A percentile compares a stretch with the other conserved stretches of the same genome.
These are phyloP conservation scores for Rosa chinensis DNA, from an alignment of 306 rosid genomes.

Conservation along the genomic window DNA sequence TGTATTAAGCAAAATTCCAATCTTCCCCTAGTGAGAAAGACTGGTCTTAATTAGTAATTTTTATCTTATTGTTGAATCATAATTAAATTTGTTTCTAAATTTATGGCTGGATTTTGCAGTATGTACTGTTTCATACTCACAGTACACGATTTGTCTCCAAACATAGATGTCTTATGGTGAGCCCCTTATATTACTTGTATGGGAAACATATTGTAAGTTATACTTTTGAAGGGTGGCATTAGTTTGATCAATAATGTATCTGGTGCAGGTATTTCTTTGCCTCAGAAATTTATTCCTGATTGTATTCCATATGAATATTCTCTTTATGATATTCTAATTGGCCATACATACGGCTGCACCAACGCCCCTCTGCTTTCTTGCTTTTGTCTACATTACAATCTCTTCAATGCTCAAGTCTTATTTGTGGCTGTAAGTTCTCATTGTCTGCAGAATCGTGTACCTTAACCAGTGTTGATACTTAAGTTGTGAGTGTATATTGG, in stretches of 20 bases:
- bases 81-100: slow-evolving; percentile 14
- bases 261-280: slow-evolving; percentile 91
- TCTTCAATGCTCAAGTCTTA: slow-evolving; percentile 85
- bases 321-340: slow-evolving; percentile 80
- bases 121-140: slow-evolving; percentile 94
- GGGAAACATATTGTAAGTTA: slow-evolving; percentile 4
- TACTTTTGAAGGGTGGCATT: slow-evolving; percentile 21
- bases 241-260: slow-evolving; percentile 26
- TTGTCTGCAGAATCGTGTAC: background rate
- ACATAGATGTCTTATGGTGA: slow-evolving; percentile 89
- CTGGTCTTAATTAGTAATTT: background rate
- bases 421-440: slow-evolving; percentile 47
- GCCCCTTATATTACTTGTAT: slow-evolving; percentile 25
- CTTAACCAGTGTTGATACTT: background rate
- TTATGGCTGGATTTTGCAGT: slow-evolving; percentile 55
- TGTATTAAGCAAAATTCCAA: background rate
- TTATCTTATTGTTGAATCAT: background rate
- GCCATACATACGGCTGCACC: slow-evolving; percentile 64
- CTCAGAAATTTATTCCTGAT: slow-evolving; percentile 78
- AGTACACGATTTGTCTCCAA: slow-evolving; percentile 87
- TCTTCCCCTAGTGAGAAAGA: background rate
- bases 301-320: slow-evolving; percentile 83
- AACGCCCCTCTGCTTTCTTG: slow-evolving; percentile 84
- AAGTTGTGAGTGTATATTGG: background rate
- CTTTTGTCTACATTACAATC: slow-evolving; percentile 66